A percentile compares a stretch with the other conserved stretches of the same genome.
Evolutionary conservation across 371 early-diverging fungal genomes (phyloP).

Genomic region (Apophysomyces variabilis): DNA sequence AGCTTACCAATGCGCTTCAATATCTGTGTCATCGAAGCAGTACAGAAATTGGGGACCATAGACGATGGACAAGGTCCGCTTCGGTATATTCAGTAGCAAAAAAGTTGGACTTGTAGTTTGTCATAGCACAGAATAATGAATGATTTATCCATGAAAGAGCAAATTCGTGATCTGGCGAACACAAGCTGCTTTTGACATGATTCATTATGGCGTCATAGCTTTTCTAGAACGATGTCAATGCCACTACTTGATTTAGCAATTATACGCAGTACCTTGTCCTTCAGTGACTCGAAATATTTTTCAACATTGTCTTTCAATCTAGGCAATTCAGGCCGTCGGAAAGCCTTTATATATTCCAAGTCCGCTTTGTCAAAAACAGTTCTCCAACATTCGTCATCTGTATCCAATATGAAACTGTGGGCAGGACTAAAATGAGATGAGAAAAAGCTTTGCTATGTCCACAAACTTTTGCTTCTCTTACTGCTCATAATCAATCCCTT

Average conservation of each 20-base stretch:
- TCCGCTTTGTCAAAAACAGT: not conserved
- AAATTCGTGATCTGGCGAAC: not conserved
- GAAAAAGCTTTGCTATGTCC: not conserved
- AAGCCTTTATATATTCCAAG: not conserved
- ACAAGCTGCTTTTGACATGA: not conserved
- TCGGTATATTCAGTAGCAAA: not conserved
- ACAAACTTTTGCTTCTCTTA: not conserved
- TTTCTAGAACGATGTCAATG: not conserved
- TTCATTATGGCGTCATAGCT: not conserved
- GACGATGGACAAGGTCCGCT: not conserved
- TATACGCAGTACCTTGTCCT: not conserved
- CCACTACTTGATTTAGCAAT: not conserved
- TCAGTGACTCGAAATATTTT: not conserved
- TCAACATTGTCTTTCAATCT: not conserved
- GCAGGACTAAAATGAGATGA: not conserved
- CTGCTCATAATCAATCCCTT: not conserved
- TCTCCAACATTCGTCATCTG: not conserved
- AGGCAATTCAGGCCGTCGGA: not conserved
- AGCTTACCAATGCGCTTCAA: not conserved
- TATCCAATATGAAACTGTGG: not conserved
- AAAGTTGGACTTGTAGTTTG: not conserved
- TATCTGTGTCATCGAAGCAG: not conserved
- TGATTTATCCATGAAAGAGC: slow-evolving; percentile 4
- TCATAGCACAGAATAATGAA: not conserved
- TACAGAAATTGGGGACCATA: not conserved